phyloP scores from a whole-genome alignment of 495 filamentous ascomycete genomes.

The Cetradonia linearis region DNA sequence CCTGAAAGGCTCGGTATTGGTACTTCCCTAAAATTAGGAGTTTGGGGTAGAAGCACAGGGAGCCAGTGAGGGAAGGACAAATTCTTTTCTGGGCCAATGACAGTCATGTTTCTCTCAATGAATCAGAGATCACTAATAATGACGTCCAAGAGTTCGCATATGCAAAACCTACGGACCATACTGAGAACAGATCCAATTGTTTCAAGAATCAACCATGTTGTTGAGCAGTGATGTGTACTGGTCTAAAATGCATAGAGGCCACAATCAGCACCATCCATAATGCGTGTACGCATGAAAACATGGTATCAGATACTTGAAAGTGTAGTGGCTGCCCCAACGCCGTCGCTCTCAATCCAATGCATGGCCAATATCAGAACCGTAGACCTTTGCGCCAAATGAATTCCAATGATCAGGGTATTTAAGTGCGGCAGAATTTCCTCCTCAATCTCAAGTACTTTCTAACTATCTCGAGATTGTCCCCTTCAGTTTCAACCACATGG shows the following conservation, averaged over 20 bases:
- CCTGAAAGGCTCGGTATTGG: no score
- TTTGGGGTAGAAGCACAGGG: no score
- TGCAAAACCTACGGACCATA: no score
- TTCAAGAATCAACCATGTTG: not conserved
- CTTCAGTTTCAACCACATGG: slow-evolving; percentile 23
- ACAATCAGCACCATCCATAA: not conserved
- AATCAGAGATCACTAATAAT: no score
- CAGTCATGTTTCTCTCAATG: no score
- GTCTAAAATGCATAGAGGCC: not conserved
- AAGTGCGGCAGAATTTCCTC: not conserved
- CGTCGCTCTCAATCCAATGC: slow-evolving; percentile 2
- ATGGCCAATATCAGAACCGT: not conserved
- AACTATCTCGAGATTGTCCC: slow-evolving; percentile 18
- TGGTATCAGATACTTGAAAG: slow-evolving; percentile 13
- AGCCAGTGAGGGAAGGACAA: no score
- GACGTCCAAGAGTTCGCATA: no score
- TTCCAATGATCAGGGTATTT: not conserved
- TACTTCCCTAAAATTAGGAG: no score
- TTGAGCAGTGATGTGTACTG: slow-evolving; percentile 4
- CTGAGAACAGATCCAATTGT: no score
- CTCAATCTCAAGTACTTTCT: not conserved
- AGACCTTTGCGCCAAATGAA: slow-evolving; percentile 9
- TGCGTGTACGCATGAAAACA: slow-evolving; percentile 4
- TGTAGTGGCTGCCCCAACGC: not conserved
- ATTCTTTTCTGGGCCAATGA: no score